Conservation (phyloP, 78 protist genomes). For the Andalucia godoyi region DNA sequence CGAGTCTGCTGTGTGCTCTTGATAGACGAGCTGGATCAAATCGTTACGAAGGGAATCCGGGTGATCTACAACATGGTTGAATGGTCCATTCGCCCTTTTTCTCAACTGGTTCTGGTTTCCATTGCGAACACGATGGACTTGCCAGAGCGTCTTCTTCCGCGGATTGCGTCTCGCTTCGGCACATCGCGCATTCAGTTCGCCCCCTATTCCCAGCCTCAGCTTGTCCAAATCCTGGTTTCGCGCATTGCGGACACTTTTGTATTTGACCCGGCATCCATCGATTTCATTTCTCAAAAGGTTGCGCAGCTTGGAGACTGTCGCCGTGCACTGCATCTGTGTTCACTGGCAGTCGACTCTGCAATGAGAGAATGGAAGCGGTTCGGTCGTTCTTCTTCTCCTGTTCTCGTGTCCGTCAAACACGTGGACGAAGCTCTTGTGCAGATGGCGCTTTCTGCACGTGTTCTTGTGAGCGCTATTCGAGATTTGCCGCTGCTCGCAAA, state of each 20-base stretch:
- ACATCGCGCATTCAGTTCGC: constrained; percentile 3
- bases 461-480: too few relatives aligned
- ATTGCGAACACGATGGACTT: constrained; percentile 54
- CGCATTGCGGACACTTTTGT: constrained; percentile 16
- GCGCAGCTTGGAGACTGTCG: too few relatives aligned
- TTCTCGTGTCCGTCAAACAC: too few relatives aligned
- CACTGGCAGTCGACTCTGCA: too few relatives aligned
- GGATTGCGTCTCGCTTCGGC: background rate
- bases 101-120: too few relatives aligned
- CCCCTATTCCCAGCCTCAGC: constrained; percentile 17
- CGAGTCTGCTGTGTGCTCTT: constrained; percentile 19
- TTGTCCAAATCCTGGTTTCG: constrained; percentile 4
- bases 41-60: constrained; percentile 36
- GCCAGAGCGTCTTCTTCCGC: constrained; percentile 35
- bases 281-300: constrained; percentile 22
- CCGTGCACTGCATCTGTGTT: too few relatives aligned
- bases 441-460: too few relatives aligned
- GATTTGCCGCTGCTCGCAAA: too few relatives aligned
- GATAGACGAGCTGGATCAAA: constrained; percentile 55
- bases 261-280: constrained; percentile 33
- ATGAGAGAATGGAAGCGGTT: too few relatives aligned
- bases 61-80: constrained; percentile 62
- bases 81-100: constrained; percentile 31
- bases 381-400: too few relatives aligned
- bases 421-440: too few relatives aligned